Conservation (phyloP, 441 rosid species). For the Euphorbia corollata region DNA sequence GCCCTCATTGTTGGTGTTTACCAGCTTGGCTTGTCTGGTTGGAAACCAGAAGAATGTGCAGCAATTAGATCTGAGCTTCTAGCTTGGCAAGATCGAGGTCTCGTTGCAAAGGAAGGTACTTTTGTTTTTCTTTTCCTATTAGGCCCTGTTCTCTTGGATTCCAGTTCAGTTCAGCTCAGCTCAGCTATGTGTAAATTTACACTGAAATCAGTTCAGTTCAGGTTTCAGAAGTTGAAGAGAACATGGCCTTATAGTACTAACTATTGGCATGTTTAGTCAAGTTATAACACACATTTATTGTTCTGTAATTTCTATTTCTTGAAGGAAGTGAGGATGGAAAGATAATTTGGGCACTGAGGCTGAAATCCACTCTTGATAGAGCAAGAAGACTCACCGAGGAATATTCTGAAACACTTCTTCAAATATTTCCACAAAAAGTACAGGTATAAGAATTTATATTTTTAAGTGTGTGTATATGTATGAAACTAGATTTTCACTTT, state of each 20-base stretch:
- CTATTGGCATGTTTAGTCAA: neutral
- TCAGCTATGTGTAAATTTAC: too few species aligned
- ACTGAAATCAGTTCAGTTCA: too few species aligned
- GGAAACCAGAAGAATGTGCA: conserved; percentile 83
- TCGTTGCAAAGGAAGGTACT: conserved; percentile 69
- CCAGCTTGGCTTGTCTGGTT: conserved; percentile 84
- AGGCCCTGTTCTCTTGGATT: too few species aligned
- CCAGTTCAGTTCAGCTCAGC: too few species aligned
- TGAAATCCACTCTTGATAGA: conserved; percentile 94
- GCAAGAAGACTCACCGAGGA: conserved; percentile 90
- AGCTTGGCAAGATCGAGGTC: conserved; percentile 77
- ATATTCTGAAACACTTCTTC: conserved; percentile 86
- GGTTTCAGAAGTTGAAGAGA: too few species aligned
- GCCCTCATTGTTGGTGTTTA: conserved; percentile 60
- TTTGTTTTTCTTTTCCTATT: conserved; percentile 14
- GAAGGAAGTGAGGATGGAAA: conserved; percentile 84
- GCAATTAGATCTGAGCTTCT: conserved; percentile 76
- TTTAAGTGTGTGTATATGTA: too few species aligned
- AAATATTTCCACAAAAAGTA: conserved; percentile 72
- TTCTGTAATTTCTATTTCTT: conserved; percentile 13
- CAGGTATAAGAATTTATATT: conserved; percentile 42
- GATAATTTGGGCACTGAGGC: conserved; percentile 74
- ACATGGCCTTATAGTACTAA: too few species aligned
- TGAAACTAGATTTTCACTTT: conserved; percentile 3
- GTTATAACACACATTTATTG: too few species aligned